Percentiles rank a stretch among this genome's conserved stretches.
These are phyloP conservation scores for Phalaenopsis aphrodite DNA, from an alignment of 106 monocot genomes.

Conservation along the genomic window DNA sequence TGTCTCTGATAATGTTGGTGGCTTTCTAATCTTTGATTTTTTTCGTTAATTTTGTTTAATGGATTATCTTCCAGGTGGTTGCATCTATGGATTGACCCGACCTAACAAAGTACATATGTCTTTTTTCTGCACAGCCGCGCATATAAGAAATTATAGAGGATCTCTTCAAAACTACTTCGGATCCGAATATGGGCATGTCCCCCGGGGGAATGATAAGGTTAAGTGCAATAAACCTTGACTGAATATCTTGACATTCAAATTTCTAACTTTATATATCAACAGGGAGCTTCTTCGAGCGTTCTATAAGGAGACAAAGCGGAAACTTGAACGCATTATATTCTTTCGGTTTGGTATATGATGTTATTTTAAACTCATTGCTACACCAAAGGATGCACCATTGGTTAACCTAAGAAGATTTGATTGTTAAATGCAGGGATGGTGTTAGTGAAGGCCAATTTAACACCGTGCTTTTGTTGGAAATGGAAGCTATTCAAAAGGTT, in stretches of 20 bases:
- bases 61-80: slow-evolving; percentile 29
- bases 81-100: slow-evolving; percentile 92
- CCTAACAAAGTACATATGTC: slow-evolving; percentile 48
- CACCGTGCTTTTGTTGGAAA: slow-evolving; percentile 68
- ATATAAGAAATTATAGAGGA: slow-evolving; percentile 68
- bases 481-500: slow-evolving; percentile 95
- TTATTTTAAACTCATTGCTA: neutral
- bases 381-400: neutral
- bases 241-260: too few species aligned
- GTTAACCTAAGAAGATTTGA: neutral
- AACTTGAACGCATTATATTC: slow-evolving; percentile 70
- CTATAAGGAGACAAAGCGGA: slow-evolving; percentile 16
- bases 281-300: slow-evolving; percentile 59
- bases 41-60: neutral
- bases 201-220: slow-evolving; percentile 45
- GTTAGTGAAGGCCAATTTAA: slow-evolving; percentile 91
- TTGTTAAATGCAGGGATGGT: slow-evolving; percentile 46
- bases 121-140: slow-evolving; percentile 47
- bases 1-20: neutral
- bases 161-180: slow-evolving; percentile 19
- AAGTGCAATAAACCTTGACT: neutral
- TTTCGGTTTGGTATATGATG: slow-evolving; percentile 36
- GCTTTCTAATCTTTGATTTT: neutral
- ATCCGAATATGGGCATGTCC: slow-evolving; percentile 25
- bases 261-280: neutral